Conservation (phyloP, 164 flowering plant species). For the Taxillus chinensis region DNA sequence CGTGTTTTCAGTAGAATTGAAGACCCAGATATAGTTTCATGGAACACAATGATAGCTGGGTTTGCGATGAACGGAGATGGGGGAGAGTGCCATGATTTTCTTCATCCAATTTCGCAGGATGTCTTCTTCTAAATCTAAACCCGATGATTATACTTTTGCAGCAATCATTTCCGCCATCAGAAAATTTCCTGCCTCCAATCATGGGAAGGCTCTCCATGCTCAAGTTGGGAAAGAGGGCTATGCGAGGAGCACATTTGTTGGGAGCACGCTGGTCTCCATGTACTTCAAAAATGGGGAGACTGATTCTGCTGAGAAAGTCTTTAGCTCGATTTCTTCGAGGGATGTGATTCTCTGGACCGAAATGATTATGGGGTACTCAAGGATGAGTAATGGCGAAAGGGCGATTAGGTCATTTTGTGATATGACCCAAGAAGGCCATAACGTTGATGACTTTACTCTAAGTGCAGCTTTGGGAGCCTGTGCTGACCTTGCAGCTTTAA, state of each 20-base stretch:
- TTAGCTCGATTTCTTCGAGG: slow-evolving; percentile 30
- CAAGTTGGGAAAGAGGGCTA: slow-evolving; percentile 43
- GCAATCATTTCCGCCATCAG: slow-evolving; percentile 42
- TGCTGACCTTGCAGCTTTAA: slow-evolving; percentile 67
- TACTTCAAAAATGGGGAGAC: slow-evolving; percentile 48
- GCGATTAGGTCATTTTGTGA: slow-evolving; percentile 41
- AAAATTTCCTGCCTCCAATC: slow-evolving; percentile 19
- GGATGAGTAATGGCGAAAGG: slow-evolving; percentile 38
- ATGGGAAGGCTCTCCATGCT: slow-evolving; percentile 70
- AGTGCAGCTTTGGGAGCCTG: slow-evolving; percentile 67
- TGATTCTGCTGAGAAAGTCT: slow-evolving; percentile 40
- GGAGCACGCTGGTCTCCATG: slow-evolving; percentile 64
- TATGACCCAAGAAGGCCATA: slow-evolving; percentile 49
- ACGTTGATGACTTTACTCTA: slow-evolving; percentile 51
- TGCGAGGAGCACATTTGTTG: slow-evolving; percentile 42
- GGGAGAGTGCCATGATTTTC: slow-evolving; percentile 44
- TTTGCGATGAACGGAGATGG: slow-evolving; percentile 45
- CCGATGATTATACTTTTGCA: slow-evolving; percentile 77
- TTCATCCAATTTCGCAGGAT: slow-evolving; percentile 29
- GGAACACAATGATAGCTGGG: slow-evolving; percentile 77
- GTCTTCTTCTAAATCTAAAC: slow-evolving; percentile 24
- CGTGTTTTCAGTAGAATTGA: slow-evolving; percentile 37
- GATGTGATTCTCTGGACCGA: slow-evolving; percentile 85
- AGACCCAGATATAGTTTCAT: slow-evolving; percentile 58
- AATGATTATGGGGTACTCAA: slow-evolving; percentile 64